Conservation (phyloP, 1,284 basidiomycete genomes). For the Grifola frondosa region DNA sequence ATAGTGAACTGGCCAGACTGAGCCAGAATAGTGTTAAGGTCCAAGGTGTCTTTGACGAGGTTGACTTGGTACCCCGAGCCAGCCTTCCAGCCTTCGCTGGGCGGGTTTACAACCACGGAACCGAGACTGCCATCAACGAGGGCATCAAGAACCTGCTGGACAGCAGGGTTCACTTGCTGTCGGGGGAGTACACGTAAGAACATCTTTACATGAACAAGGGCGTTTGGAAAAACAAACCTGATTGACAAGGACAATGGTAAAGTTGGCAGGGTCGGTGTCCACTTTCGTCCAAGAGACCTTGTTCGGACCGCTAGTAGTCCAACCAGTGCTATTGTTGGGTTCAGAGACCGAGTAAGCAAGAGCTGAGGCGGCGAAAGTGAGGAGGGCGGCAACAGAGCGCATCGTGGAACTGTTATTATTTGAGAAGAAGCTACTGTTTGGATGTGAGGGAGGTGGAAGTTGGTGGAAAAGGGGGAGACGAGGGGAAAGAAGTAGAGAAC, state of each 20-base stretch:
- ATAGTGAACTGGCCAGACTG: slow-evolving; percentile 66
- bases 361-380: slow-evolving; percentile 54
- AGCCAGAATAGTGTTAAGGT: slow-evolving; percentile 54
- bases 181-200: neutral
- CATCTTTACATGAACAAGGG: neutral
- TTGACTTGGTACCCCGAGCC: slow-evolving; percentile 67
- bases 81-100: slow-evolving; percentile 57
- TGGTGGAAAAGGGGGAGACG: slow-evolving; percentile 7
- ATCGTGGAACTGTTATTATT: slow-evolving; percentile 42
- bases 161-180: slow-evolving; percentile 32
- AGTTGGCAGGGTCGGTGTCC: slow-evolving; percentile 61
- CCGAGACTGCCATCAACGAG: slow-evolving; percentile 45
- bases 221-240: slow-evolving; percentile 38
- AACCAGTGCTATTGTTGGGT: slow-evolving; percentile 51
- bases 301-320: slow-evolving; percentile 61
- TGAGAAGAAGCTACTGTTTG: slow-evolving; percentile 4
- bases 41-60: slow-evolving; percentile 50
- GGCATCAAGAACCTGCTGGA: slow-evolving; percentile 46
- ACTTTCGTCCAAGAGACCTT: slow-evolving; percentile 64
- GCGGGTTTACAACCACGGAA: slow-evolving; percentile 43
- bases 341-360: slow-evolving; percentile 60
- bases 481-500: slow-evolving; percentile 9
- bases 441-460: slow-evolving; percentile 3
- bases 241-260: slow-evolving; percentile 69
- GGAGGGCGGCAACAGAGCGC: slow-evolving; percentile 41